Evolutionary conservation across 2,329 filamentous ascomycete species (phyloP).

Genomic region (Venturia asperata): DNA sequence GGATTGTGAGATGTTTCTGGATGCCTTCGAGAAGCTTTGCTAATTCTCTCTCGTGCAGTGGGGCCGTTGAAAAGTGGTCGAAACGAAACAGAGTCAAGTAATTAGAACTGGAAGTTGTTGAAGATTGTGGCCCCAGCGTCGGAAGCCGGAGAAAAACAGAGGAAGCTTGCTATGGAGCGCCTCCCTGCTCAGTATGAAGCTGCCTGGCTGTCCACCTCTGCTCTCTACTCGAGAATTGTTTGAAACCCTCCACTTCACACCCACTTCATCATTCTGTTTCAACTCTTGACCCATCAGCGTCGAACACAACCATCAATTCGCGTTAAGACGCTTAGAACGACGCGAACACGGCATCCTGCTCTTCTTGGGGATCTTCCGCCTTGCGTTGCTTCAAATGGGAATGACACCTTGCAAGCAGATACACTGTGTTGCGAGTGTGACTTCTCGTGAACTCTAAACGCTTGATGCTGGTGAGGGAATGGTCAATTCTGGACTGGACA

Average conservation of each 20-base stretch:
- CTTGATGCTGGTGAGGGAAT: not conserved
- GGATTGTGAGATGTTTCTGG: not conserved
- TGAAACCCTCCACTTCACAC: slow-evolving; percentile 4
- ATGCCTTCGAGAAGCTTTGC: not conserved
- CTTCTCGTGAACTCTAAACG: not conserved
- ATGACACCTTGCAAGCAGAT: not conserved
- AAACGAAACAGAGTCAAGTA: slow-evolving; percentile 1
- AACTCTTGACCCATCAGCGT: not conserved
- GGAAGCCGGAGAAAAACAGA: not conserved
- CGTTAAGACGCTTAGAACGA: not conserved
- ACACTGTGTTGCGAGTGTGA: not conserved
- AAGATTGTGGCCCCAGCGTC: not conserved
- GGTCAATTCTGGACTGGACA: not conserved
- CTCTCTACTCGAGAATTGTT: not conserved
- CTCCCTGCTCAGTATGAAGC: not conserved
- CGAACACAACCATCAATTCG: not conserved
- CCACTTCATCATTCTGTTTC: slow-evolving; percentile 1
- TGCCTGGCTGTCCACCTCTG: not conserved
- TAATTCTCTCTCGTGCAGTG: not conserved
- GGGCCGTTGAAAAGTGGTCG: not conserved
- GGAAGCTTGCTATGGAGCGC: not conserved
- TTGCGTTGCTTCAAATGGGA: not conserved
- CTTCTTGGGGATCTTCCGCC: not conserved
- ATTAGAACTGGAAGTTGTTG: not conserved
- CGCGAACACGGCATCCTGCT: not conserved